Conservation (phyloP, 2,329 filamentous ascomycete genomes). For the Didymella pomorum region DNA sequence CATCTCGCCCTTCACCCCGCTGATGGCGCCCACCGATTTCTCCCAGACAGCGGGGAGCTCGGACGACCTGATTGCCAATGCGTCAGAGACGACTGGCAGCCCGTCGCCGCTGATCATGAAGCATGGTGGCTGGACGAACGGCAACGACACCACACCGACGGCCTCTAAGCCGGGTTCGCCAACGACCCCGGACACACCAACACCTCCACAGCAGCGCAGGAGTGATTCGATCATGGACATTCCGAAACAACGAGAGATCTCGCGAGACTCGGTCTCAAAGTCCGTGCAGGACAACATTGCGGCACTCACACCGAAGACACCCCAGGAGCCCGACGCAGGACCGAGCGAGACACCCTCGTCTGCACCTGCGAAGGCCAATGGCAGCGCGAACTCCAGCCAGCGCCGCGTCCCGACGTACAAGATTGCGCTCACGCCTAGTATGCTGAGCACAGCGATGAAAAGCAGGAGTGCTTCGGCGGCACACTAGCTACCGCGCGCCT, state of each 20-base stretch:
- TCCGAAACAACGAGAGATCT: neutral
- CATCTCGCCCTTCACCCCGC: constrained; percentile 23
- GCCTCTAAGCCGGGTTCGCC: constrained; percentile 23
- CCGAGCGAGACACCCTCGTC: neutral
- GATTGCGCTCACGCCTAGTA: constrained; percentile 41
- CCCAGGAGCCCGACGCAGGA: neutral
- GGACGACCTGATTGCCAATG: constrained; percentile 43
- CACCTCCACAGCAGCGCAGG: constrained; percentile 34
- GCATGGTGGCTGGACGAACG: constrained; percentile 27
- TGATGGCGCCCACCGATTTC: constrained; percentile 36
- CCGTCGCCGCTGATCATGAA: constrained; percentile 31
- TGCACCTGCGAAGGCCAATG: neutral
- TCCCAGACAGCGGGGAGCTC: constrained; percentile 47
- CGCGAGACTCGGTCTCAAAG: neutral
- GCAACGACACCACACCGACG: constrained; percentile 25
- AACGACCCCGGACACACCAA: constrained; percentile 31
- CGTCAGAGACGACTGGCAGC: constrained; percentile 35
- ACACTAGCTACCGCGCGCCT: neutral
- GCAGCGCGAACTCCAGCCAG: constrained; percentile 26
- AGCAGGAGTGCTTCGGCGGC: constrained; percentile 15
- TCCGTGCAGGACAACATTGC: neutral
- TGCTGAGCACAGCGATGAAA: constrained; percentile 32
- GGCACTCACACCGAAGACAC: neutral
- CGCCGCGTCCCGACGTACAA: constrained; percentile 40
- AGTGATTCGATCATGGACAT: constrained; percentile 24